Evolutionary conservation across 192 early-diverging fungal species (phyloP).

Genomic region (Mortierella alpina): DNA sequence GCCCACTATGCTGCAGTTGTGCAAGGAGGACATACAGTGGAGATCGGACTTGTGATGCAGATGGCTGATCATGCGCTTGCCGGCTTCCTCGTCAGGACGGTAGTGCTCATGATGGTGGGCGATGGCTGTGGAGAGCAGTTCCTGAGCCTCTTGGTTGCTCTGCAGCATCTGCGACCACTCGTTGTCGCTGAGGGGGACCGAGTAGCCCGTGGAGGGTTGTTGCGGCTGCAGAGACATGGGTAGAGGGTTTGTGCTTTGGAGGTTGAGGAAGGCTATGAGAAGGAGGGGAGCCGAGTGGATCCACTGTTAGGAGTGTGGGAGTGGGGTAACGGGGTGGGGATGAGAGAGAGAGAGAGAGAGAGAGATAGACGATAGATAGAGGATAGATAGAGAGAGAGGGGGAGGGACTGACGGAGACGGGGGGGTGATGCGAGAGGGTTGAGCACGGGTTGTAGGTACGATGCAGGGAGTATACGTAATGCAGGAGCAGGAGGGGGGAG

Average conservation of each 20-base stretch:
- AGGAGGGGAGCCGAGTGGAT: no score
- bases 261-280: no score
- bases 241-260: no score
- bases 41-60: conserved; percentile 1
- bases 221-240: conserved; percentile 41
- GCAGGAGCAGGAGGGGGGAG: neutral
- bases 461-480: no score
- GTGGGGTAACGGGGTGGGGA: neutral
- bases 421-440: no score
- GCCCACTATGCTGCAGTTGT: neutral
- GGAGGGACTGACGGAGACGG: no score
- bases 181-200: conserved; percentile 26
- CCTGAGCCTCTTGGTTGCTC: conserved; percentile 57
- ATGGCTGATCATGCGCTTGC: conserved; percentile 48
- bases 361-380: neutral
- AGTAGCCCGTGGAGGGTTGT: conserved; percentile 8
- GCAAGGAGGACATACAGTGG: neutral
- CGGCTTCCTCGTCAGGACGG: conserved; percentile 48
- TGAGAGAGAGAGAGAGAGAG: neutral
- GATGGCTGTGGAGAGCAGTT: conserved; percentile 58
- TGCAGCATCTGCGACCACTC: conserved; percentile 50
- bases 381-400: neutral
- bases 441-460: no score
- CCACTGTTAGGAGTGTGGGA: neutral
- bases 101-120: conserved; percentile 53